Evolutionary conservation across 2,329 filamentous ascomycete species (phyloP).

Genomic region (Colletotrichum musicola): DNA sequence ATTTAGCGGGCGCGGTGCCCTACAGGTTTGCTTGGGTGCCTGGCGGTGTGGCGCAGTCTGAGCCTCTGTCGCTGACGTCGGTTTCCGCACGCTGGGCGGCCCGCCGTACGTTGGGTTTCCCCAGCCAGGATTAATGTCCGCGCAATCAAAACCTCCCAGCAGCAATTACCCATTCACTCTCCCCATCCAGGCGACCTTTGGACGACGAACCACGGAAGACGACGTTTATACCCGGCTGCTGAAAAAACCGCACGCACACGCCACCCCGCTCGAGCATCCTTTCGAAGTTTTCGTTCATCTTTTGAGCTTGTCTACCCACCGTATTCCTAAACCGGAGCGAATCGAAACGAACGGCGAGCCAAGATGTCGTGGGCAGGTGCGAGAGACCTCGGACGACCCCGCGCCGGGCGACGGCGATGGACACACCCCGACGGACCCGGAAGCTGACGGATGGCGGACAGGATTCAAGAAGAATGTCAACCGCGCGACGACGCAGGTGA

Average conservation of each 20-base stretch:
- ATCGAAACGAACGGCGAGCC: background rate
- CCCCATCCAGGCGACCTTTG: constrained; percentile 9
- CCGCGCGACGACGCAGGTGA: constrained; percentile 98
- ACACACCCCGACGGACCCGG: background rate
- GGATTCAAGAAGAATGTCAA: constrained; percentile 90
- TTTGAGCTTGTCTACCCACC: background rate
- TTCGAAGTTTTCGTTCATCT: background rate
- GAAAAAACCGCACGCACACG: background rate
- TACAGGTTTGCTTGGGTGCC: constrained; percentile 3
- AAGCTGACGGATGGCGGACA: constrained; percentile 41
- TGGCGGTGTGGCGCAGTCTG: constrained; percentile 29
- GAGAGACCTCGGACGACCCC: constrained; percentile 33
- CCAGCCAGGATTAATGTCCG: constrained; percentile 28
- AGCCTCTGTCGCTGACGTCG: constrained; percentile 42
- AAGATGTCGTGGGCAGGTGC: constrained; percentile 64
- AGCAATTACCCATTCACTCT: constrained; percentile 8
- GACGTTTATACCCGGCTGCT: constrained; percentile 17
- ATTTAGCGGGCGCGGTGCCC: too few relatives aligned
- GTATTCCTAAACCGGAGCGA: background rate
- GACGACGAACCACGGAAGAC: constrained; percentile 31
- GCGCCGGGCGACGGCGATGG: background rate
- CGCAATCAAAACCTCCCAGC: constrained; percentile 33
- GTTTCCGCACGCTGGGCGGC: constrained; percentile 28
- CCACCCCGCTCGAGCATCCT: background rate
- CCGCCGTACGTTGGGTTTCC: constrained; percentile 25